phyloP scores from a whole-genome alignment of 257 asterid species.

The Solanum infundibuliforme region DNA sequence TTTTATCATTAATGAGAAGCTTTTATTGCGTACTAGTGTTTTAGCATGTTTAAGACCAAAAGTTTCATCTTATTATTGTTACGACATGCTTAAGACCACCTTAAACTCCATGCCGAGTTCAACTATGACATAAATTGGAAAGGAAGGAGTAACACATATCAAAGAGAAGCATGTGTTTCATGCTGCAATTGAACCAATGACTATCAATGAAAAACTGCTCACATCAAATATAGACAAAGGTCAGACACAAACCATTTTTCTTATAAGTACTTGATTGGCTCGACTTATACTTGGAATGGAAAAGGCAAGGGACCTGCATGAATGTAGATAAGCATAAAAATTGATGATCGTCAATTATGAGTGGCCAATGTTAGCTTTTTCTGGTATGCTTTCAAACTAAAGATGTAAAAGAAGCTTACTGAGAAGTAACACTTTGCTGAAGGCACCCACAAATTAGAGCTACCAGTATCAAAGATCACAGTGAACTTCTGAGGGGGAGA shows the following conservation, averaged over 20 bases:
- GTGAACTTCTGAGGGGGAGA: constrained; percentile 85
- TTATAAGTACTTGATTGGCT: constrained; percentile 57
- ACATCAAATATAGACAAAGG: not conserved
- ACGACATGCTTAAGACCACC: not conserved
- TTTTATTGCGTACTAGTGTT: not conserved
- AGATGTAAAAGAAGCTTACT: constrained; percentile 31
- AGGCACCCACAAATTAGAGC: constrained; percentile 97
- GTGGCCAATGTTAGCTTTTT: not conserved
- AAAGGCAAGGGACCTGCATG: constrained; percentile 70
- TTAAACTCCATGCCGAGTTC: not conserved
- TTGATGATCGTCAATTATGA: not conserved
- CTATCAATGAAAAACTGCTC: not conserved
- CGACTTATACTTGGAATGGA: constrained; percentile 79
- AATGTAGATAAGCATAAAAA: constrained; percentile 1
- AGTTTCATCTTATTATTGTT: not conserved
- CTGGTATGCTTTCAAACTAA: not conserved
- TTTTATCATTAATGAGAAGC: not conserved
- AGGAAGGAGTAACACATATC: not conserved
- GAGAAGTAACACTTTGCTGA: constrained; percentile 87
- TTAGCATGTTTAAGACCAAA: not conserved
- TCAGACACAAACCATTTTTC: constrained; percentile 59
- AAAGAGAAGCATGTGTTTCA: not conserved
- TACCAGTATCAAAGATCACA: constrained; percentile 91
- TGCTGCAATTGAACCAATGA: not conserved
- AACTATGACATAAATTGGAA: not conserved